A percentile compares a stretch with the other conserved stretches of the same genome.
Conservation (phyloP, 2,329 filamentous ascomycete species). For the Fusarium sp. region DNA sequence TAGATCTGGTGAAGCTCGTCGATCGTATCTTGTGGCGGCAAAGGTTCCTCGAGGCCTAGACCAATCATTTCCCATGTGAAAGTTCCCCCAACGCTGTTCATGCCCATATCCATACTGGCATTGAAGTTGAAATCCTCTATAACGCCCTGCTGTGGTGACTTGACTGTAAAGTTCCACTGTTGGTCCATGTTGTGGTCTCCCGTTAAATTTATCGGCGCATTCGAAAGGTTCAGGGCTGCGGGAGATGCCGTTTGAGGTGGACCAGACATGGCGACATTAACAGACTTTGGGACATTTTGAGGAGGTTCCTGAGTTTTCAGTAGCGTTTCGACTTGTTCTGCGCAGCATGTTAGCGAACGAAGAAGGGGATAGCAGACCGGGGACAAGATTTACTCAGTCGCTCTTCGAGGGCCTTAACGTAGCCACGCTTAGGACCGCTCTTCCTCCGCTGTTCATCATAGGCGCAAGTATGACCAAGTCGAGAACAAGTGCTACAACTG, state of each 20-base stretch:
- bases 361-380: constrained; percentile 12
- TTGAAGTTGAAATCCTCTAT: constrained; percentile 72
- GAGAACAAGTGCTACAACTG: constrained; percentile 87
- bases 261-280: constrained; percentile 46
- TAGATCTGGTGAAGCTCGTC: constrained; percentile 91
- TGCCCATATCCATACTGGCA: constrained; percentile 61
- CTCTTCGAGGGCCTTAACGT: constrained; percentile 94
- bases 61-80: constrained; percentile 85
- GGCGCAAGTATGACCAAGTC: constrained; percentile 87
- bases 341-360: constrained; percentile 33
- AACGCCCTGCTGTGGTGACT: constrained; percentile 62
- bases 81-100: constrained; percentile 64
- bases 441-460: constrained; percentile 95
- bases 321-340: constrained; percentile 93
- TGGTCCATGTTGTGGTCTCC: constrained; percentile 60
- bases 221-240: constrained; percentile 53
- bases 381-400: constrained; percentile 76
- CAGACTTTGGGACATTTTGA: constrained; percentile 49
- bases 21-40: constrained; percentile 72
- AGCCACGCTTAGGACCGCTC: constrained; percentile 93
- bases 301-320: constrained; percentile 80
- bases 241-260: constrained; percentile 50
- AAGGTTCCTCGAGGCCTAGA: constrained; percentile 68
- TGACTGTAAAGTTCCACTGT: constrained; percentile 68
- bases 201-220: constrained; percentile 61